These are phyloP conservation scores for Trypethelium eluteriae DNA, from an alignment of 495 filamentous ascomycete species.

Conservation along the genomic window DNA sequence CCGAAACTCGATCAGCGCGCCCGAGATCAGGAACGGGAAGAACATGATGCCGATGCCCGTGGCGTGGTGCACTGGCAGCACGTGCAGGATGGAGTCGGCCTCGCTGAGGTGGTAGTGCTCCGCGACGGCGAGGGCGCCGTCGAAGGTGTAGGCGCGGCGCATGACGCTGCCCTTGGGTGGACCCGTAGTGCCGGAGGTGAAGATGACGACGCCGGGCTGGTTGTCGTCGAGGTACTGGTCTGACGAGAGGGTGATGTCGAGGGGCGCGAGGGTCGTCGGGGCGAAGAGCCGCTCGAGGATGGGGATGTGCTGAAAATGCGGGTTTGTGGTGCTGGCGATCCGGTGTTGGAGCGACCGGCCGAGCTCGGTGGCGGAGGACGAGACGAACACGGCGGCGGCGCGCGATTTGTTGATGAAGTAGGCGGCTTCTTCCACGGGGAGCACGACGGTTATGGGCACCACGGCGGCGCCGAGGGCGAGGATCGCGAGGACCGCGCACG, in stretches of 20 bases:
- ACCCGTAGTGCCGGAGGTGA: conserved; percentile 39
- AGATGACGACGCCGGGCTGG: conserved; percentile 34
- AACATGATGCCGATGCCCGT: conserved; percentile 44
- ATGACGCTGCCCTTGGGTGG: conserved; percentile 39
- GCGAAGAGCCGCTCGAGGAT: conserved; percentile 25
- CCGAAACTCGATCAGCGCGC: conserved; percentile 42
- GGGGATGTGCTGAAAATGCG: conserved; percentile 25
- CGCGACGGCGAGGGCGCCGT: conserved; percentile 30
- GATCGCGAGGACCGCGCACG: conserved; percentile 41
- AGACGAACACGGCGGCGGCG: conserved; percentile 26
- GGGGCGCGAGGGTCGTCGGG: conserved; percentile 14
- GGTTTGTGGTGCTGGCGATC: conserved; percentile 17
- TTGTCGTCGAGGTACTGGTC: conserved; percentile 32
- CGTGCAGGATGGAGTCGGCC: conserved; percentile 34
- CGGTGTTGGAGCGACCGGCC: conserved; percentile 23
- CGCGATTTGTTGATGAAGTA: conserved; percentile 38
- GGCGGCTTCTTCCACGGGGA: conserved; percentile 40
- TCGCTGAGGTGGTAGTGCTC: conserved; percentile 32
- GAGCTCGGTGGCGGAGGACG: conserved; percentile 24
- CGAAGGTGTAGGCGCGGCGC: conserved; percentile 32
- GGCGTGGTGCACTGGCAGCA: conserved; percentile 45
- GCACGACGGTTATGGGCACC: conserved; percentile 31
- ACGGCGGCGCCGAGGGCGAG: conserved; percentile 41
- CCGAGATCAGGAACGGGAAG: conserved; percentile 40
- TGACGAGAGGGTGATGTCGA: conserved; percentile 30